These are phyloP conservation scores for Jamesozyma piceae DNA, from an alignment of 805 yeast genomes.

Conservation along the genomic window DNA sequence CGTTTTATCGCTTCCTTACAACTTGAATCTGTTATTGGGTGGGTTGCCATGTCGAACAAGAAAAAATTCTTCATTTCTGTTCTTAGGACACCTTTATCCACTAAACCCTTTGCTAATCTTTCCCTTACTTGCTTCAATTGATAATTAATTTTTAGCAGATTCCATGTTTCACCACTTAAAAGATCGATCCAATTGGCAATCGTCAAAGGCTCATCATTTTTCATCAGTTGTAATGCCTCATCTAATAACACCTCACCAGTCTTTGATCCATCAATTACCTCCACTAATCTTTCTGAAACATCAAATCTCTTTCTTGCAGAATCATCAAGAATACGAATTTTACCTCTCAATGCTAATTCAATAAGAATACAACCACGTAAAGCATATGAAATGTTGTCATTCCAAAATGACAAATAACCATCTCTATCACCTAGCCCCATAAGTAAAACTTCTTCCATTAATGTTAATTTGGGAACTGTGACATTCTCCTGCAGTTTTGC, in stretches of 20 bases:
- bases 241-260: constrained; percentile 94
- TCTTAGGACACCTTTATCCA: constrained; percentile 91
- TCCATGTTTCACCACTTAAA: constrained; percentile 95
- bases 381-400: constrained; percentile 93
- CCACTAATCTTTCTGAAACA: constrained; percentile 75
- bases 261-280: constrained; percentile 73
- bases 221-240: constrained; percentile 87
- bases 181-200: constrained; percentile 91
- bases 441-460: constrained; percentile 93
- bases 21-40: constrained; percentile 80
- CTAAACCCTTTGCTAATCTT: constrained; percentile 90
- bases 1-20: constrained; percentile 75
- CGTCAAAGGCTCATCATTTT: constrained; percentile 65
- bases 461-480: constrained; percentile 66
- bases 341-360: constrained; percentile 86
- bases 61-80: constrained; percentile 93
- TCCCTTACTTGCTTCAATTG: constrained; percentile 97
- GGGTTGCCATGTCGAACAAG: constrained; percentile 96
- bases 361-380: constrained; percentile 86
- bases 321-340: constrained; percentile 82
- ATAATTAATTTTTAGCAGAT: constrained; percentile 83
- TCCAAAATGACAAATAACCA: constrained; percentile 96
- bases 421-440: constrained; percentile 93
- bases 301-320: constrained; percentile 86
- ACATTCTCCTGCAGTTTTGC: constrained; percentile 31